Evolutionary conservation across 495 filamentous ascomycete species (phyloP), one percentile per base, ranked within the genome.

Genomic region (Penicillium parvum): DNA sequence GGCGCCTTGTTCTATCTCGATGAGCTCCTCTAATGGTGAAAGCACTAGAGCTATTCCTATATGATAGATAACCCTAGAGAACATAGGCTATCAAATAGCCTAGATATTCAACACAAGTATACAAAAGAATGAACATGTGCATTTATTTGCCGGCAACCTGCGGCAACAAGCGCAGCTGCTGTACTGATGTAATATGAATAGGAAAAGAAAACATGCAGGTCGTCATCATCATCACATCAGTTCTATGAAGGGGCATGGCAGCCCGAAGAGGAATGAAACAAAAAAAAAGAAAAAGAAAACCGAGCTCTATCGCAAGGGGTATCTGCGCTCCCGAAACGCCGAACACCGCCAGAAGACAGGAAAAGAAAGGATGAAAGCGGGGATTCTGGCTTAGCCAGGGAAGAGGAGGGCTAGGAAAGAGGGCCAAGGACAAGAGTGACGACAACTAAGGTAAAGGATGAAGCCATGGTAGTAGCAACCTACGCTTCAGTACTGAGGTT

Each of bases 281-380:
- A 9, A 15, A 10, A 34, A 3, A 5, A 17, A 27, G 11, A 27
- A 28, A 12, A 8, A 21, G 3, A 17, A 11, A 18, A 28, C 15
- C 32, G 32, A 36, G 16, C 15, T 14, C 15, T 32, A 10, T 25
- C 26, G 33, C 18, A 17, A 22, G 36, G 41, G 32, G 41, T 44
- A 44, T 44, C 22, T 44, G 33, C 32, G 41, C 23, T 44, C 16
- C 32, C 41, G 25, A 26, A 44, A 44, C 41, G 41, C 41, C 25
- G 20, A 14, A 23, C 14, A 37, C 32, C 32, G 25, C 14, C 11
- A 36, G 7, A 12, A 23, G 30, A 36, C 21, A 44, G 28, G 15
- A 35, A 21, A 16, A 35, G 18, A n/a, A 16, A 1, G n/a, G n/a
- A 15, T 7, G 32, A 20, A 10, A 21, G 32, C 20, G 16, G 16